Base-by-base conservation (phyloP, 768 basidiomycete species). In the button mushroom (Agaricus bisporus) region DNA sequence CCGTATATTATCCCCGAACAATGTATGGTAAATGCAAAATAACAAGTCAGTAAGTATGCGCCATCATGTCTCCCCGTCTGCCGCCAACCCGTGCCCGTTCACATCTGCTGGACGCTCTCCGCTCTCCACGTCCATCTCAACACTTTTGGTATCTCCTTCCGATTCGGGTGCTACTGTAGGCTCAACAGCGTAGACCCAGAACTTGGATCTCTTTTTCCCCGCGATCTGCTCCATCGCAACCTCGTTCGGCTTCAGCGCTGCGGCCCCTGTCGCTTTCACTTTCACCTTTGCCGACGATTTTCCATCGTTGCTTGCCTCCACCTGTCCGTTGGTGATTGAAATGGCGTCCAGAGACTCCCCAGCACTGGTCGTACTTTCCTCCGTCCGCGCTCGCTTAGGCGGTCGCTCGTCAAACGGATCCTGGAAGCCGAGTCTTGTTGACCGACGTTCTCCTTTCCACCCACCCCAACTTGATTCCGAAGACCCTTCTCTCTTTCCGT, bases 141-240 rank as follows among this genome's bases (percentile, higher is more conserved):
- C 1, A 18, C 15, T 39, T 25, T 42, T 39, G 9, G 20, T 38
- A n/a, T 42, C 39, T 11, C 52, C 62, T 39, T 39, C 38, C 17
- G 67, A 46, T 32, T 63, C 62, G n/a, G 69, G 58, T 22, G 68
- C 72, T 7, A 77, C 66, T 41, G 79, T 61, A 1, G 88, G 86
- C 60, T 92, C 90, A 22, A 92, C 87, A 17, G 90, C 90, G 58
- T 93, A 93, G 41, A 86, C 85, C 89, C 90, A 91, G 65, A 84
- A 91, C 62, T 87, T 91, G 63, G 90, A 91, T 66, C 78, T 83
- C 72, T 88, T 91, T 72, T 85, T 89, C 56, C 89, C 88, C 32
- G 80, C 82, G 20, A 89, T 75, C 55, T 85, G 78, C 54, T 89
- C 89, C 64, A 89, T 58, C n/a, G 85, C 85, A 41, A 83, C 72